These are phyloP conservation scores for Penicillium sp. DNA, from an alignment of 2,329 filamentous ascomycete genomes.

Conservation along the genomic window DNA sequence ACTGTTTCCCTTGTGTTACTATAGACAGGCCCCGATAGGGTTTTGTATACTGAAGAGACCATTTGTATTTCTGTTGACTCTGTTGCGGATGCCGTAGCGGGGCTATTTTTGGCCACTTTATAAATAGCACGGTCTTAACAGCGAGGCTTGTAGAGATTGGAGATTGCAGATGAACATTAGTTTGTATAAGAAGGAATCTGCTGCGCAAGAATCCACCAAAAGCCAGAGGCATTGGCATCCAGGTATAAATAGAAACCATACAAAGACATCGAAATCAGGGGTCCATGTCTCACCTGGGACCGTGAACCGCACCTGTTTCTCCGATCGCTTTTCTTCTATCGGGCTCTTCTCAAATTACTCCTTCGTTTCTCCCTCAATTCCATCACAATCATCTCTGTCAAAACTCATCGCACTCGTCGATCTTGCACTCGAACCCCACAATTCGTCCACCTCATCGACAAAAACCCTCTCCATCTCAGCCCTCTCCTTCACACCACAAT, in stretches of 20 bases:
- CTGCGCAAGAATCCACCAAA: background rate
- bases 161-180: background rate
- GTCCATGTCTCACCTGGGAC: constrained; percentile 16
- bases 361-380: background rate
- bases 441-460: constrained; percentile 14
- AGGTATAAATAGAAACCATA: constrained; percentile 10
- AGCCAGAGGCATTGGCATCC: background rate
- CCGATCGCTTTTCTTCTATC: background rate
- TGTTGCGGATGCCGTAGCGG: background rate
- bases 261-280: constrained; percentile 3
- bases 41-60: constrained; percentile 21
- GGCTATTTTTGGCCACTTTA: constrained; percentile 1
- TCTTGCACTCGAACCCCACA: constrained; percentile 17
- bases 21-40: constrained; percentile 20
- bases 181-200: background rate
- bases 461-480: constrained; percentile 6
- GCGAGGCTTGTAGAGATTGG: background rate
- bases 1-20: constrained; percentile 14
- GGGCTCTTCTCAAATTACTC: background rate
- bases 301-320: constrained; percentile 9
- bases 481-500: constrained; percentile 1
- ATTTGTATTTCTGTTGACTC: constrained; percentile 7
- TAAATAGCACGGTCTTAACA: constrained; percentile 6
- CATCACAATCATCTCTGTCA: background rate
- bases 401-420: constrained; percentile 2